Percentiles rank a stretch among this genome's conserved stretches.
Conservation (phyloP, 2,329 filamentous ascomycete genomes). For the Ophiostoma quercus region DNA sequence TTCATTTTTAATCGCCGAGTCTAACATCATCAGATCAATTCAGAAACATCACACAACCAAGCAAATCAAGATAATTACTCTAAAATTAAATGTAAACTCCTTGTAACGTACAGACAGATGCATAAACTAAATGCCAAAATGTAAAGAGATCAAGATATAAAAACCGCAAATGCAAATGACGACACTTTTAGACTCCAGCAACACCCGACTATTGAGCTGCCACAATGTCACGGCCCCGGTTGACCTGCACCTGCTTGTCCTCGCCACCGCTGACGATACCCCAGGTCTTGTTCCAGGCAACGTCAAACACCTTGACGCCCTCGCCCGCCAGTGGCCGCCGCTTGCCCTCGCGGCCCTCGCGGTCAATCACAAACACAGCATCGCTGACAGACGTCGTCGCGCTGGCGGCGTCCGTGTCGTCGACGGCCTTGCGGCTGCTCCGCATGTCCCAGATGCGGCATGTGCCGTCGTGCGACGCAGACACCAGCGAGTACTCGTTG, state of each 20-base stretch:
- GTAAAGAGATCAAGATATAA: background rate
- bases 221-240: conserved; percentile 57
- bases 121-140: conserved; percentile 16
- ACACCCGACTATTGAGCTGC: conserved; percentile 24
- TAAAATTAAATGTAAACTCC: conserved; percentile 4
- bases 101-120: conserved; percentile 14
- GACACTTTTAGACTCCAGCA: conserved; percentile 14
- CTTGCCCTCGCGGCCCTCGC: conserved; percentile 60
- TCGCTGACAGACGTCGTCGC: conserved; percentile 56
- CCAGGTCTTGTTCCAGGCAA: conserved; percentile 77
- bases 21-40: too few species aligned
- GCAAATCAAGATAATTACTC: background rate
- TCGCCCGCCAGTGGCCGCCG: conserved; percentile 66
- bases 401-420: conserved; percentile 17
- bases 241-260: conserved; percentile 92
- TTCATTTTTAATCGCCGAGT: too few species aligned
- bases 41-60: background rate
- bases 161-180: conserved; percentile 14
- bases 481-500: conserved; percentile 78
- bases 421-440: conserved; percentile 53
- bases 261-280: conserved; percentile 90
- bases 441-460: conserved; percentile 92
- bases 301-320: conserved; percentile 82
- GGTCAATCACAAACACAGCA: conserved; percentile 67
- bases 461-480: conserved; percentile 86